These are phyloP conservation scores for Corchorus olitorius DNA, from an alignment of 345 rosid species.

Conservation along the genomic window DNA sequence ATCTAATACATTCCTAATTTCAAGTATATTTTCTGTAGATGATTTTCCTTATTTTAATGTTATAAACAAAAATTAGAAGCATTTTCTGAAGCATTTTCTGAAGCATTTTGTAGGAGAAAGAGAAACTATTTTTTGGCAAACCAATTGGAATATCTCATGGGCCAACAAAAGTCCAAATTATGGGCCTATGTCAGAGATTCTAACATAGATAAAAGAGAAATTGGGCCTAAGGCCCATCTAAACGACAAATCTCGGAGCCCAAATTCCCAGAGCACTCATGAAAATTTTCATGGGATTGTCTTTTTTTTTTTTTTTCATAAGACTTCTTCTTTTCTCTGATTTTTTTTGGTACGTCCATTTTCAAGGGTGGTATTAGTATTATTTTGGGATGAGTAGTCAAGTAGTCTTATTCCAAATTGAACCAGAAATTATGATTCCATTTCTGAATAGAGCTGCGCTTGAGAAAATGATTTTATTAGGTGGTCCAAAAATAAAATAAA, in stretches of 20 bases:
- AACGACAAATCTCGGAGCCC: no score
- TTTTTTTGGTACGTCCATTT: no score
- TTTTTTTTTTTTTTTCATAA: no score
- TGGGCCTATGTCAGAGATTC: no score
- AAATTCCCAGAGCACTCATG: no score
- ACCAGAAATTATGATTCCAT: neutral
- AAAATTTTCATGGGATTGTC: no score
- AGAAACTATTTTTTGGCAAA: no score
- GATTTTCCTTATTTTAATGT: neutral
- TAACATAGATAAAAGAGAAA: no score
- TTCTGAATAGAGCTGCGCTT: neutral
- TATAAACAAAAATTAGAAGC: neutral
- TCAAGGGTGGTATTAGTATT: neutral
- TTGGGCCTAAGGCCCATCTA: no score
- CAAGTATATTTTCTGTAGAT: neutral
- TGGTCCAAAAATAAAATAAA: neutral
- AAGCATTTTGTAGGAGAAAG: neutral
- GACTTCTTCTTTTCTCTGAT: no score
- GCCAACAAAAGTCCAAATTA: no score
- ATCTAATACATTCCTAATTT: neutral
- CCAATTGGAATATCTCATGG: no score
- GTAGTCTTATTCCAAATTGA: neutral
- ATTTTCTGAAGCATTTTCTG: neutral
- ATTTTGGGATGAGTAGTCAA: neutral
- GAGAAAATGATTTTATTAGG: neutral